These are phyloP conservation scores for Colletotrichum scovillei DNA, from an alignment of 2,329 filamentous ascomycete species.

Conservation along the genomic window DNA sequence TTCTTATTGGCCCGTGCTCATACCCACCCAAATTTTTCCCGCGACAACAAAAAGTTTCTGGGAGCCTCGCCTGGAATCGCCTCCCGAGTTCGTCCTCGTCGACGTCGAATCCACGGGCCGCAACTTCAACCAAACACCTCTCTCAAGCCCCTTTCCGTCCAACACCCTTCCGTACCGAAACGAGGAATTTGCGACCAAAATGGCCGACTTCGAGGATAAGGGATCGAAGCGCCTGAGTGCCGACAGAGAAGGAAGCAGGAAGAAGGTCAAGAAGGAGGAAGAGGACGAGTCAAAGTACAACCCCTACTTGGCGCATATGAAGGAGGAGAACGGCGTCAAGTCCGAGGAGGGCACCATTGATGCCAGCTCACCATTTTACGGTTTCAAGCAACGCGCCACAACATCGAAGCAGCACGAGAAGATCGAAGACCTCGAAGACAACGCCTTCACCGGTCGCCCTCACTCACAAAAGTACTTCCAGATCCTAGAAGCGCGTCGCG, in stretches of 20 bases:
- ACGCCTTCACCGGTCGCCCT: conserved; percentile 84
- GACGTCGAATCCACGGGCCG: conserved; percentile 14
- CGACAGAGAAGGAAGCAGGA: conserved; percentile 55
- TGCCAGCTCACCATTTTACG: conserved; percentile 64
- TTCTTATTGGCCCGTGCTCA: conserved; percentile 21
- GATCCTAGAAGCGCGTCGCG: conserved; percentile 85
- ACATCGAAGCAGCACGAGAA: conserved; percentile 79
- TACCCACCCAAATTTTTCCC: conserved; percentile 32
- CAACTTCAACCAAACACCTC: conserved; percentile 22
- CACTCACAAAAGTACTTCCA: conserved; percentile 89
- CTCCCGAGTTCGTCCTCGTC: conserved; percentile 11
- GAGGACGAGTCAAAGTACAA: conserved; percentile 64
- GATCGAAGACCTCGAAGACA: conserved; percentile 83
- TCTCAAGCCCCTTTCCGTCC: not conserved
- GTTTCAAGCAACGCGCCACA: conserved; percentile 82
- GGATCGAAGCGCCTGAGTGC: conserved; percentile 57
- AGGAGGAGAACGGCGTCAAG: conserved; percentile 62
- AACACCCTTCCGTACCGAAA: not conserved
- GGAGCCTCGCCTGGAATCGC: conserved; percentile 9
- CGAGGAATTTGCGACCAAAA: conserved; percentile 38
- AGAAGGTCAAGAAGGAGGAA: conserved; percentile 55
- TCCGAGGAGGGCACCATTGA: conserved; percentile 41
- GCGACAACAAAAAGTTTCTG: conserved; percentile 35
- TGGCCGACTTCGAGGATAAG: conserved; percentile 51
- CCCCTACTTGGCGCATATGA: conserved; percentile 92